Evolutionary conservation across 108 stramenopile species (phyloP).

Genomic region (Seminavis robusta): DNA sequence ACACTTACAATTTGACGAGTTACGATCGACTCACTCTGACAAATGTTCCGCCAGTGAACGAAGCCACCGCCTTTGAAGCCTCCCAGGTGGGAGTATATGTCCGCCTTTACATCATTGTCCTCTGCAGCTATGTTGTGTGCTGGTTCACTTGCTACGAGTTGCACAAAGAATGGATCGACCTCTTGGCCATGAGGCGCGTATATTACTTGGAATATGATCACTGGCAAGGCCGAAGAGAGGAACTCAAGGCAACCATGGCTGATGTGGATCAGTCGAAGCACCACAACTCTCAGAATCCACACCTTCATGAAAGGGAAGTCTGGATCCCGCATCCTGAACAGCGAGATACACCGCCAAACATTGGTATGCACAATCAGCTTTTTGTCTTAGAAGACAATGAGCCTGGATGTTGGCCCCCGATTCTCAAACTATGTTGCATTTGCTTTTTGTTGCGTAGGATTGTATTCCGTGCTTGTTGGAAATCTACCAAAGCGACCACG

Average conservation of each 20-base stretch:
- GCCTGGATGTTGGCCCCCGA: too few relatives aligned
- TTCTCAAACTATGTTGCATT: too few relatives aligned
- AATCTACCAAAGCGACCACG: too few relatives aligned
- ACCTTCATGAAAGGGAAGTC: too few relatives aligned
- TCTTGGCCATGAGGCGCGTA: constrained; percentile 71
- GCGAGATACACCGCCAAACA: constrained; percentile 77
- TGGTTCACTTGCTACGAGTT: constrained; percentile 43
- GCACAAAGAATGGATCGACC: constrained; percentile 64
- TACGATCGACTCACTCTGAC: constrained; percentile 73
- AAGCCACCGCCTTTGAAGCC: too few relatives aligned
- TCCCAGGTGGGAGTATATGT: constrained; percentile 29
- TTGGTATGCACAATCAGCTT: too few relatives aligned
- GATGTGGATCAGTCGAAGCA: constrained; percentile 19
- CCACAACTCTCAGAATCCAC: too few relatives aligned
- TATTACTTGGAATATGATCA: constrained; percentile 83
- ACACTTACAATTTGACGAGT: constrained; percentile 67
- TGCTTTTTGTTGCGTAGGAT: too few relatives aligned
- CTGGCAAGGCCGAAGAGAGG: constrained; percentile 57
- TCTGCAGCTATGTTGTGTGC: constrained; percentile 56
- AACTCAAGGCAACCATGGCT: constrained; percentile 58
- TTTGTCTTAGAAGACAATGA: too few relatives aligned
- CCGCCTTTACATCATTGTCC: constrained; percentile 50
- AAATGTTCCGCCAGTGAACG: too few relatives aligned
- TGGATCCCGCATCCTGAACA: constrained; percentile 86
- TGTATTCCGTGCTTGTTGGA: constrained; percentile 82